Conservation (phyloP, 257 asterid genomes). For the Ocimum tenuiflorum region DNA sequence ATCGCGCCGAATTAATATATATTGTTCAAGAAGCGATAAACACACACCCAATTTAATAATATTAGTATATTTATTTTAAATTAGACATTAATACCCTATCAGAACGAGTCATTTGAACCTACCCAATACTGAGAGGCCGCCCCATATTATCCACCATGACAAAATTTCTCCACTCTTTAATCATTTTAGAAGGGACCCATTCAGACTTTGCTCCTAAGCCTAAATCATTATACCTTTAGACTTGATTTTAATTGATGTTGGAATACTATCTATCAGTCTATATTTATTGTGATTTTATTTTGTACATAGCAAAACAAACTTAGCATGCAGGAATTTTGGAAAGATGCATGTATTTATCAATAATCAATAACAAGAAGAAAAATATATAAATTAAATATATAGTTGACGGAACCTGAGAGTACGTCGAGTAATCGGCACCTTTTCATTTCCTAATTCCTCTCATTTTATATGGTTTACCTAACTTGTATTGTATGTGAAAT, state of each 20-base stretch:
- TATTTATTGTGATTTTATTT: neutral
- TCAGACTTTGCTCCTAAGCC: conserved; percentile 55
- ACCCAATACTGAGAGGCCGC: conserved; percentile 8
- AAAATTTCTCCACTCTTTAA: conserved; percentile 33
- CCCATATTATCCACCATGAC: conserved; percentile 34
- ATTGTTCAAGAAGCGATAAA: too few relatives aligned
- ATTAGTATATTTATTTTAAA: neutral
- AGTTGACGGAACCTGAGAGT: conserved; percentile 32
- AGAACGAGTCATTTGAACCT: neutral
- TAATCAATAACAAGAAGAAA: neutral
- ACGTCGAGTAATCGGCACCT: conserved; percentile 35
- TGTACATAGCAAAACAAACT: neutral
- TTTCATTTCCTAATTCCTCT: neutral
- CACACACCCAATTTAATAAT: neutral
- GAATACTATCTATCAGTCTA: conserved; percentile 13
- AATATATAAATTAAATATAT: conserved; percentile 8
- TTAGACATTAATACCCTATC: neutral
- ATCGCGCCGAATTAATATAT: too few relatives aligned
- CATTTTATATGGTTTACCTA: conserved; percentile 26
- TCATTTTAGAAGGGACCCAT: conserved; percentile 46
- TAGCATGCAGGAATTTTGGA: too few relatives aligned
- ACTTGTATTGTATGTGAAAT: conserved; percentile 15
- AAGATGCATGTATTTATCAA: too few relatives aligned
- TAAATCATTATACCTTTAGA: conserved; percentile 56
- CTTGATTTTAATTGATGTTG: conserved; percentile 26